Percentiles rank a stretch among this genome's conserved stretches.
phyloP scores from a whole-genome alignment of 352 stramenopile species.

The Pilasporangium apinafurcum region DNA sequence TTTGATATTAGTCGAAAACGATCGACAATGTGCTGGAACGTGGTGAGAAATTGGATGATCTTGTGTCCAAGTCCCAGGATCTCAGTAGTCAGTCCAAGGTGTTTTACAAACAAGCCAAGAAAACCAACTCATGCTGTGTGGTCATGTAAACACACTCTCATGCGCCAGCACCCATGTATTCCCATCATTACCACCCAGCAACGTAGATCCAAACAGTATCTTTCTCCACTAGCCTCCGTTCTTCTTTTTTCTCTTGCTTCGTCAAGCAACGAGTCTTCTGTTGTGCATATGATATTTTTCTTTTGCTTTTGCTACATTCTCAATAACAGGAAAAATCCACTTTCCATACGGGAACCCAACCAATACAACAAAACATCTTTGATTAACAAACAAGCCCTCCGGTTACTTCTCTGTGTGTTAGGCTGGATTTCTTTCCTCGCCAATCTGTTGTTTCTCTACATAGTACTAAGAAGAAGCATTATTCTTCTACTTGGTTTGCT shows the following conservation, averaged over 20 bases:
- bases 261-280: neutral
- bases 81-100: constrained; percentile 98
- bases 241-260: neutral
- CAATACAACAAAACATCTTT: constrained; percentile 1
- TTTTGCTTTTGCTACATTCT: constrained; percentile 5
- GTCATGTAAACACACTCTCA: constrained; percentile 77
- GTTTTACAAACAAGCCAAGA: constrained; percentile 99
- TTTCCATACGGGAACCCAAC: no score
- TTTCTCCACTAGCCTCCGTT: constrained; percentile 8
- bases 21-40: constrained; percentile 99
- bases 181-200: neutral
- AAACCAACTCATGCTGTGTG: constrained; percentile 99
- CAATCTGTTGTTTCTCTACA: neutral
- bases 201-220: constrained; percentile 2
- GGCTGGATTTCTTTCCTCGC: no score
- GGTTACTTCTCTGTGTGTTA: no score
- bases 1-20: constrained; percentile 90
- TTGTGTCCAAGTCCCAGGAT: constrained; percentile 98
- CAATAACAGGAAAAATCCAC: constrained; percentile 2
- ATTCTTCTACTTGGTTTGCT: constrained; percentile 30
- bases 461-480: no score
- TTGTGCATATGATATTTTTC: constrained; percentile 33
- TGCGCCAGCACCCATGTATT: no score
- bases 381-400: constrained; percentile 15
- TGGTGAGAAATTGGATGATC: constrained; percentile 98